Conservation (phyloP, 805 yeast species). For the Candida sphagnicola region DNA sequence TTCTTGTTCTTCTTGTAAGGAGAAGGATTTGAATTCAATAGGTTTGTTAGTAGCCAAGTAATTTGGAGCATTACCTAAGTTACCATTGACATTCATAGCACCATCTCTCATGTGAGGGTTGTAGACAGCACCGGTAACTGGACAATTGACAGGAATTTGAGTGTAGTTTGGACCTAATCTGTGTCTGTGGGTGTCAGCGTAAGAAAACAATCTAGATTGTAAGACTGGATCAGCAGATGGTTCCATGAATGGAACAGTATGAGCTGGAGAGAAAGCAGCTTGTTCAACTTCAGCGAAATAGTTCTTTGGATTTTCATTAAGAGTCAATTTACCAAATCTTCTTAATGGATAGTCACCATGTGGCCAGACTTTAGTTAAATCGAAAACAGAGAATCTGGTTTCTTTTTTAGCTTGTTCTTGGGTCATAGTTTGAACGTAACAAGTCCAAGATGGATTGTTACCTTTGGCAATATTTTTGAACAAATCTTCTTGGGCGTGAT, state of each 20-base stretch:
- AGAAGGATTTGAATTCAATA: constrained; percentile 41
- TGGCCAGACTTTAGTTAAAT: constrained; percentile 91
- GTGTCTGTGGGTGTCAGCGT: constrained; percentile 74
- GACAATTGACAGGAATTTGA: constrained; percentile 89
- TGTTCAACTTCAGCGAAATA: constrained; percentile 71
- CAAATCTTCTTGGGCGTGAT: constrained; percentile 74
- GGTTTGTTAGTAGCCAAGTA: constrained; percentile 60
- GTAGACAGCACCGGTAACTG: constrained; percentile 44
- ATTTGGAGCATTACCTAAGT: constrained; percentile 75
- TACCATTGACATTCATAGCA: constrained; percentile 55
- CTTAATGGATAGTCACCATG: constrained; percentile 82
- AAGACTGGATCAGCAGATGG: constrained; percentile 75
- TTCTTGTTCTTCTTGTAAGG: constrained; percentile 66
- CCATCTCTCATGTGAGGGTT: constrained; percentile 83
- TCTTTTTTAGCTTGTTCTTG: constrained; percentile 65
- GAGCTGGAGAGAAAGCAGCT: constrained; percentile 68
- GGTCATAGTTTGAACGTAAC: constrained; percentile 83
- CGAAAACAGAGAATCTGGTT: constrained; percentile 78
- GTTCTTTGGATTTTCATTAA: constrained; percentile 82
- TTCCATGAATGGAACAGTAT: constrained; percentile 71
- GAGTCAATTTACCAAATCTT: constrained; percentile 72
- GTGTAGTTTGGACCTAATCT: constrained; percentile 72
- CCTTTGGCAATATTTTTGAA: constrained; percentile 76
- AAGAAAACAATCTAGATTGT: constrained; percentile 72
- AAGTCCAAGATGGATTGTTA: constrained; percentile 80